Base-by-base conservation (phyloP, 148 eudicot species). In the Rhododendron mucronatum region DNA sequence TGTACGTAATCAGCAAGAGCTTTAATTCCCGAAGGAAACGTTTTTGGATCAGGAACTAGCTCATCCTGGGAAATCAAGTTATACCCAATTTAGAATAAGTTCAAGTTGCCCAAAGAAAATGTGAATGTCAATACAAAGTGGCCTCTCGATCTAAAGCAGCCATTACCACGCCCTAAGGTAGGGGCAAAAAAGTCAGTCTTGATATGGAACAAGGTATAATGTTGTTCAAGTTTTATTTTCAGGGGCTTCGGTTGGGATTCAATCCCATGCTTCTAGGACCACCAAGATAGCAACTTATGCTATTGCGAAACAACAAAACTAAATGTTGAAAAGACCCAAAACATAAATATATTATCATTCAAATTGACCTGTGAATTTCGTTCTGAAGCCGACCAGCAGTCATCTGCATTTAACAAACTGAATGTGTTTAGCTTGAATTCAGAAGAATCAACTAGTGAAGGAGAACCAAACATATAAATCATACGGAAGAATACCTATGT, bases 1-100 rank as follows among this genome's bases (percentile, higher is more conserved):
- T 97, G 99, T 67, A 97, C 93, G 88, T 97, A 95, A 87, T 97
- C 99, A 74, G 99, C 98, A 88, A 97, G 93, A 82, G 95, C 93
- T 90, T 93, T 94, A 59, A 97, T 91, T 85, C 98, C 99, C 1
- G 99, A 97, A 18, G 96, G 98, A 82, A 95, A 96, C 28, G 96
- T 90, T 85, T 93, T 89, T 15, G 94, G 91, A 86, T 96, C 97
- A 74, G 97, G 94, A 84, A 90, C 94, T 76, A 96, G 85, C 86
- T 92, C 88, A 75, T 87, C 97, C 99, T 96, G 94, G 88, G 86
- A 74, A 69, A 86, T 30, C 74, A 83, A 82, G 30, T 30, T 65
- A 83, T 26, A 55, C 61, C 37, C 57, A 78, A 55, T 59, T 28
- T 35, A 59, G 18, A 45, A 21, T 39, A 78, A 71, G 23, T 16